These are phyloP conservation scores for Eimeria maxima DNA, from an alignment of 169 alveolate species.

Conservation along the genomic window DNA sequence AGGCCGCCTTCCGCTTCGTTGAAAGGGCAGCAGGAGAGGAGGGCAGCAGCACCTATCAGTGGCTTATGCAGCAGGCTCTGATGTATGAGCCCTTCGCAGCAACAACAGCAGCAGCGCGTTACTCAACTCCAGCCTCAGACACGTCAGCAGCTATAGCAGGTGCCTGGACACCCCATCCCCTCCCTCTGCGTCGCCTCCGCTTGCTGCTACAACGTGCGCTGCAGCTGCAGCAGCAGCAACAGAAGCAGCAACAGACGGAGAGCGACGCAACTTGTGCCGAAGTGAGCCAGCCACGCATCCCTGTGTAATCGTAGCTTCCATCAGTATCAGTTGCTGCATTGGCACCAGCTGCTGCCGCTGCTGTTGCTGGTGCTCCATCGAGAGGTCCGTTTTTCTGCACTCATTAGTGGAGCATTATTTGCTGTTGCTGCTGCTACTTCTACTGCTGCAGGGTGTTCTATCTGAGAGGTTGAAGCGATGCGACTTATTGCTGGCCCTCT, in stretches of 20 bases:
- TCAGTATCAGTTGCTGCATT: neutral
- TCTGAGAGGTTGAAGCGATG: conserved; percentile 62
- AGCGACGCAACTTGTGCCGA: conserved; percentile 33
- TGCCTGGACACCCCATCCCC: conserved; percentile 63
- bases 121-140: conserved; percentile 1
- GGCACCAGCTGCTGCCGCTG: neutral
- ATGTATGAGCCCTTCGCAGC: conserved; percentile 35
- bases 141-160: conserved; percentile 50
- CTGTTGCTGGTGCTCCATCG: neutral
- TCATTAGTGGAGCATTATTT: neutral
- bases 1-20: conserved; percentile 64
- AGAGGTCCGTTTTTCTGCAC: neutral
- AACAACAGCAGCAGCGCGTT: neutral
- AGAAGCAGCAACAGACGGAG: conserved; percentile 71
- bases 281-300: neutral
- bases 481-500: conserved; percentile 30
- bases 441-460: conserved; percentile 39
- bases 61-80: conserved; percentile 75
- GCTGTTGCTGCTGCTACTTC: conserved; percentile 32
- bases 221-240: conserved; percentile 77
- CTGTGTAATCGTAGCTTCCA: neutral
- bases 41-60: neutral
- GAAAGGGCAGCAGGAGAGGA: neutral
- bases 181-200: conserved; percentile 71
- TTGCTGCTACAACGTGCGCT: conserved; percentile 57